phyloP scores from a whole-genome alignment of 2,329 filamentous ascomycete species.

The Juglanconis sp. region DNA sequence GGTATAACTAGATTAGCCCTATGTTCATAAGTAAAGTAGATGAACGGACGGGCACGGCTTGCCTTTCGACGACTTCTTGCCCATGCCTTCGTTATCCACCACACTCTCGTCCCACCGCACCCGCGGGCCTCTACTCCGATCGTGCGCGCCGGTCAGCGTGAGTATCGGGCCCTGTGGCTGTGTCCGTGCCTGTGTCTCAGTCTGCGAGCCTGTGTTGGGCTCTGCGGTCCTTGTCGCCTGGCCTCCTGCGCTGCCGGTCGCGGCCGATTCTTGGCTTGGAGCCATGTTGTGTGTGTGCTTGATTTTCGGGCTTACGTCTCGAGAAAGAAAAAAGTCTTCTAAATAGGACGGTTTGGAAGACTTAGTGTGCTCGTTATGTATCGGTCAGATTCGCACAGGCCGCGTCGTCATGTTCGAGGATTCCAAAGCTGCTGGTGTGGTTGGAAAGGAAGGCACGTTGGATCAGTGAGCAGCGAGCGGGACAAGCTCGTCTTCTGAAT shows the following conservation, averaged over 20 bases:
- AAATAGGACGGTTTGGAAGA: too few species aligned
- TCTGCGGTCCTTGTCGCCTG: conserved; percentile 3
- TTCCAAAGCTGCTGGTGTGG: too few species aligned
- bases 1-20: not conserved
- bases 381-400: too few species aligned
- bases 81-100: conserved; percentile 91
- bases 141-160: conserved; percentile 49
- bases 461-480: too few species aligned
- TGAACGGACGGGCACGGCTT: conserved; percentile 5
- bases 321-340: too few species aligned
- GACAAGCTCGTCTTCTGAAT: too few species aligned
- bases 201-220: conserved; percentile 12
- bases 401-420: too few species aligned
- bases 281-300: not conserved
- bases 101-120: conserved; percentile 94
- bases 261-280: not conserved
- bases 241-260: conserved; percentile 4
- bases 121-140: conserved; percentile 45
- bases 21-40: too few species aligned
- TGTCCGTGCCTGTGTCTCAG: conserved; percentile 17
- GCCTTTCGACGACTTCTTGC: conserved; percentile 94
- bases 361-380: too few species aligned
- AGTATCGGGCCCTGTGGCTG: conserved; percentile 38
- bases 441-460: too few species aligned
- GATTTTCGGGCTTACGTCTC: too few species aligned